These are phyloP conservation scores for Stereocaulon alpinum DNA, from an alignment of 495 filamentous ascomycete genomes.

Conservation along the genomic window DNA sequence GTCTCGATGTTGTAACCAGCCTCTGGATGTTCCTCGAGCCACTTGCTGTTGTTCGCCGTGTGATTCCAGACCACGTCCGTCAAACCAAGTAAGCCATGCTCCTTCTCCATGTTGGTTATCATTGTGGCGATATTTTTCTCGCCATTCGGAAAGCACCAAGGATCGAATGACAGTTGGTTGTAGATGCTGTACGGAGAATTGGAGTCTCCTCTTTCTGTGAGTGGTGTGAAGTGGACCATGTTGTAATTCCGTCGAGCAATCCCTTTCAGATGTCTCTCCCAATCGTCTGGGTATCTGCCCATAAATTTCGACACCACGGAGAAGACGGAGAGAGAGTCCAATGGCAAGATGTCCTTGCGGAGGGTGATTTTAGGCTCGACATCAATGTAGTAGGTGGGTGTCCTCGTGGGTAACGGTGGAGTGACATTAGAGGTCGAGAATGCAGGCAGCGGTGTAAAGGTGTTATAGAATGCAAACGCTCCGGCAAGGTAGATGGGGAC, in stretches of 20 bases:
- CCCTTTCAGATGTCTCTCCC: conserved; percentile 79
- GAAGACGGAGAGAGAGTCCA: conserved; percentile 81
- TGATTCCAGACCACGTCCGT: conserved; percentile 99
- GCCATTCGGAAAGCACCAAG: conserved; percentile 70
- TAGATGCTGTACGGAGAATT: conserved; percentile 97
- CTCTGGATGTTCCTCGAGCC: conserved; percentile 91
- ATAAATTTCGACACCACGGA: conserved; percentile 98
- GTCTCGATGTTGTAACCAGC: conserved; percentile 91
- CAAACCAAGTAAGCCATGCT: conserved; percentile 75
- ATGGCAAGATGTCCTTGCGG: conserved; percentile 55
- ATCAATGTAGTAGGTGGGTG: conserved; percentile 79
- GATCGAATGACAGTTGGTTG: conserved; percentile 83
- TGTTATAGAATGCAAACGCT: conserved; percentile 91
- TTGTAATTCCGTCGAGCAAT: conserved; percentile 89
- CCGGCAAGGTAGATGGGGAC: conserved; percentile 75
- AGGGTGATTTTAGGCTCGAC: conserved; percentile 76
- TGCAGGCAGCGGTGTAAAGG: conserved; percentile 75
- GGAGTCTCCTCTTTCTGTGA: conserved; percentile 77
- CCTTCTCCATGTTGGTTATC: conserved; percentile 70
- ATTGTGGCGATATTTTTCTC: conserved; percentile 72
- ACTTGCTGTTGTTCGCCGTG: conserved; percentile 89
- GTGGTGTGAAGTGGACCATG: conserved; percentile 95
- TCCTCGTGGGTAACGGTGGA: conserved; percentile 49
- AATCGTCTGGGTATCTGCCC: conserved; percentile 78
- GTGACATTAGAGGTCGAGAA: conserved; percentile 50